phyloP scores from a whole-genome alignment of 768 basidiomycete species.

The Mycena metata region DNA sequence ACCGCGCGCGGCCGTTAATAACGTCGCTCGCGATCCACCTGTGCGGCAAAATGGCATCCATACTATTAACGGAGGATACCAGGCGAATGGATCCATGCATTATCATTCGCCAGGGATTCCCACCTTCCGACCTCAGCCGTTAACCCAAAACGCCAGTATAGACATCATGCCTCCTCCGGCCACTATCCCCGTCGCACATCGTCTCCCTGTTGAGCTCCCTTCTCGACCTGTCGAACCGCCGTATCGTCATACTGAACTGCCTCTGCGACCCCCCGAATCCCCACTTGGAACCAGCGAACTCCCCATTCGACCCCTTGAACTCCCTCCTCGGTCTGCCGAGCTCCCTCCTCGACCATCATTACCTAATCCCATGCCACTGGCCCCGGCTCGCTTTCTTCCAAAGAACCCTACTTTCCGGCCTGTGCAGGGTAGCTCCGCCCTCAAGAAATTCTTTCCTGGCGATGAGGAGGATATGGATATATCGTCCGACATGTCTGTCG shows the following conservation, averaged over 20 bases:
- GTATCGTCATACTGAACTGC: too few species aligned
- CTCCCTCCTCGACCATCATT: constrained; percentile 23
- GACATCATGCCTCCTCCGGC: constrained; percentile 50
- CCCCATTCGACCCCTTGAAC: constrained; percentile 8
- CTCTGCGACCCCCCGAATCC: too few species aligned
- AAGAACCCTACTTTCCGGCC: constrained; percentile 76
- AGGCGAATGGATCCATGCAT: constrained; percentile 39
- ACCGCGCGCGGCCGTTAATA: constrained; percentile 42
- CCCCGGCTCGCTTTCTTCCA: constrained; percentile 41
- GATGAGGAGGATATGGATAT: constrained; percentile 79
- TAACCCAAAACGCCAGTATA: constrained; percentile 31
- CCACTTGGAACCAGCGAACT: too few species aligned
- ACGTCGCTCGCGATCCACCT: background rate
- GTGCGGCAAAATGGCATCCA: constrained; percentile 52
- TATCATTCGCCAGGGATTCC: background rate
- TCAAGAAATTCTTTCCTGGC: constrained; percentile 86
- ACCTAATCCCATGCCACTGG: constrained; percentile 24
- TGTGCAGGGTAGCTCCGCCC: constrained; percentile 67
- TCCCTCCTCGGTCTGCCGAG: constrained; percentile 12
- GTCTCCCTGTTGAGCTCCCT: constrained; percentile 23
- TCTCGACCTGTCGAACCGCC: constrained; percentile 11
- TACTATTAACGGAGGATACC: constrained; percentile 54
- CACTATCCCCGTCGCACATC: constrained; percentile 41
- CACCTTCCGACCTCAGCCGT: constrained; percentile 21
- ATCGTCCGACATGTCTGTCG: constrained; percentile 41